phyloP scores from a whole-genome alignment of 116 monocot species.

The Posidonia oceanica region DNA sequence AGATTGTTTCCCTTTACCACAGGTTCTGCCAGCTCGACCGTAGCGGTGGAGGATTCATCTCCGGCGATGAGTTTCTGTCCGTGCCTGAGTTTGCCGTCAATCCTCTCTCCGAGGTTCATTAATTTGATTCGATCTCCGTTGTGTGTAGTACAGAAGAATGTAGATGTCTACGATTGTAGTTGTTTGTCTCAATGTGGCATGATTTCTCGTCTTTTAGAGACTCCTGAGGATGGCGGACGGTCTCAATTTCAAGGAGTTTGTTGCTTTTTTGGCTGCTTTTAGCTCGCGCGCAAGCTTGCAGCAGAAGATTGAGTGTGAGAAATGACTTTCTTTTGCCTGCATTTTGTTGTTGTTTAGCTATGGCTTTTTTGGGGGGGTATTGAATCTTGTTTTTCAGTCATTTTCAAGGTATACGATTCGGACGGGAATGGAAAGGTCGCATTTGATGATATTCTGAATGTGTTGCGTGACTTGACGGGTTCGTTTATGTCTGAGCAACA shows the following conservation, averaged over 20 bases:
- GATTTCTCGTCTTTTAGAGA: constrained; percentile 31
- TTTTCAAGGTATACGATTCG: constrained; percentile 83
- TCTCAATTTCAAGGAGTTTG: constrained; percentile 90
- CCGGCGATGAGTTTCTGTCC: constrained; percentile 77
- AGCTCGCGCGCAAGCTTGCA: constrained; percentile 59
- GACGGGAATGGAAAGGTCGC: constrained; percentile 72
- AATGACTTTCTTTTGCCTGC: neutral
- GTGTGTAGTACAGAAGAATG: too few relatives aligned
- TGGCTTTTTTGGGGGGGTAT: neutral
- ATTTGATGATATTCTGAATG: constrained; percentile 57
- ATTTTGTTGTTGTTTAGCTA: neutral
- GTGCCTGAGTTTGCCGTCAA: constrained; percentile 91
- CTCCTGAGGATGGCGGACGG: constrained; percentile 78
- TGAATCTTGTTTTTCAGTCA: constrained; percentile 32
- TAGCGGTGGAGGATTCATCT: constrained; percentile 54
- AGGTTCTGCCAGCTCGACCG: constrained; percentile 93
- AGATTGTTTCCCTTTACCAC: constrained; percentile 80
- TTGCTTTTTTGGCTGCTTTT: constrained; percentile 76
- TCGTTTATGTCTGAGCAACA: constrained; percentile 80
- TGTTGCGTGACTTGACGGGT: constrained; percentile 68
- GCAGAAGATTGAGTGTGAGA: constrained; percentile 75
- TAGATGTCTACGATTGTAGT: too few relatives aligned
- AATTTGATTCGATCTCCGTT: too few relatives aligned
- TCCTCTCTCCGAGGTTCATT: constrained; percentile 70
- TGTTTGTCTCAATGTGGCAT: too few relatives aligned